These are phyloP conservation scores for Licmophora abbreviata DNA, from an alignment of 108 stramenopile species.

Conservation along the genomic window DNA sequence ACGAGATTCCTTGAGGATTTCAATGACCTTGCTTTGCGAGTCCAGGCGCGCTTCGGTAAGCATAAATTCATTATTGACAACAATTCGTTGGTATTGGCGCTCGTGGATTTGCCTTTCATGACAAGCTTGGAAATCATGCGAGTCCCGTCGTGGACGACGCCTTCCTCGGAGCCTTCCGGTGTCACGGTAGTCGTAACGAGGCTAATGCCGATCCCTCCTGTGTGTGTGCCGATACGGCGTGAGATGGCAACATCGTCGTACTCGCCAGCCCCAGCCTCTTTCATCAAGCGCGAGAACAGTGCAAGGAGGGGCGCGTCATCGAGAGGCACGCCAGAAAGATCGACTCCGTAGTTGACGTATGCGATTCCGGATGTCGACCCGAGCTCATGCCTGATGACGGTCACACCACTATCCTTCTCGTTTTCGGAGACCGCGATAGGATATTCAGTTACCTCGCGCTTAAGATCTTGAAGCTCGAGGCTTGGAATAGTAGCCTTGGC, in stretches of 20 bases:
- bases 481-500: conserved; percentile 88
- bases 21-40: conserved; percentile 78
- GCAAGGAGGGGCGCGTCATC: conserved; percentile 88
- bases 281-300: conserved; percentile 81
- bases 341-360: conserved; percentile 78
- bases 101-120: conserved; percentile 76
- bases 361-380: conserved; percentile 90
- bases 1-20: conserved; percentile 87
- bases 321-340: conserved; percentile 64
- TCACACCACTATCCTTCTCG: conserved; percentile 67
- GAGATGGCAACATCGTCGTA: conserved; percentile 81
- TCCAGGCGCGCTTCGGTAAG: conserved; percentile 85
- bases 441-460: conserved; percentile 80
- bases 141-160: conserved; percentile 44
- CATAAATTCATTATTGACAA: conserved; percentile 82
- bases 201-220: conserved; percentile 72
- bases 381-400: conserved; percentile 79
- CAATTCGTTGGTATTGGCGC: conserved; percentile 82
- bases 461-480: conserved; percentile 81
- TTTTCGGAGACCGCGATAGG: conserved; percentile 81
- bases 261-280: conserved; percentile 88
- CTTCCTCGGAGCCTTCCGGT: conserved; percentile 39
- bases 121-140: conserved; percentile 70
- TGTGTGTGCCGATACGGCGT: conserved; percentile 77
- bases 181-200: conserved; percentile 62